Evolutionary conservation across 768 basidiomycete species (phyloP), one percentile per base, ranked within the genome.

Genomic region (Lactifluus volemus): DNA sequence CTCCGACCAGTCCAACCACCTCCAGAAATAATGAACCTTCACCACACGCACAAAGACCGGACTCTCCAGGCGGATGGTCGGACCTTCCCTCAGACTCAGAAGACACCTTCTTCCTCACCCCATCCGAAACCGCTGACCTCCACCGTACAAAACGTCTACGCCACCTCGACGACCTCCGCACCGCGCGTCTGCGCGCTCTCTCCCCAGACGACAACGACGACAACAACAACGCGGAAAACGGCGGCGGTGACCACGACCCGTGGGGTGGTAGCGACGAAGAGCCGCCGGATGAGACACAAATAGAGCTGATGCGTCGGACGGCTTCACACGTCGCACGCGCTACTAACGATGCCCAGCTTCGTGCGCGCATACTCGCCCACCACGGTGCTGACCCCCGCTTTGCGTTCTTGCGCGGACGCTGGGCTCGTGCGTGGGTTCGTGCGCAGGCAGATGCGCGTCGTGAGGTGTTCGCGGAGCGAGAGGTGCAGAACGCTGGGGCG

Each of bases 301-400:
- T 70, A 52, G 79, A 81, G 3, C 77, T 94, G 11, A 93, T 97
- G 84, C 72, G 75, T 11, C 81, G 85, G 55, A 95, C 92, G 0
- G 89, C 89, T 0, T 65, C 69, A 12, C 88, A 92, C 61, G 72
- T 95, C 36, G 68, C 79, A 29, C 73, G 82, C 7, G 88, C 92
- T 1, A 83, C 86, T 1, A 92, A 94, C 67, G 81, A 89, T 15
- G 82, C 85, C 0, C 84, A 92, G 64, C 78, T 96, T 25, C 92
- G 94, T 71, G 84, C 93, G 79, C 82, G 92, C 6, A 93, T 97
- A 67, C 76, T 96, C 15, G 86, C 93, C 10, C 92, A 96, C 66
- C 82, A 95, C 68, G 87, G 90, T 0, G 74, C 77, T 12, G 92
- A 96, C 70, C 74, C 76, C 49, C 80, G 89, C 6, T 95, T 97